Base-by-base conservation (phyloP, 352 stramenopile species). In the Pythium dissimile region DNA sequence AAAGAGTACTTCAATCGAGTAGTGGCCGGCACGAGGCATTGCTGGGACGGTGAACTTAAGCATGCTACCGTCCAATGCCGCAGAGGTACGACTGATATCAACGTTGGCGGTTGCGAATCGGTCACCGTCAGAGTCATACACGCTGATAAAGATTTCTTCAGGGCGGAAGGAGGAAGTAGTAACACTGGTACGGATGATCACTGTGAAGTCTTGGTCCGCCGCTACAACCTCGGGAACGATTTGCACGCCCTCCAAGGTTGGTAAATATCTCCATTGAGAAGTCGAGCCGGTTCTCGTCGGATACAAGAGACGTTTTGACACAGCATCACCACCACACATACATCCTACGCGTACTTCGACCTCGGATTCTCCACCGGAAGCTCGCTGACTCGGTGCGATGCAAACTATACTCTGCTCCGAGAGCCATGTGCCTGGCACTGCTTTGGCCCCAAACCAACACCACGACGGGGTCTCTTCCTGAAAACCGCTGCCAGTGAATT, bases 381-480 rank as follows among this genome's bases (percentile, higher is more conserved):
- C 27, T 18, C 5, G 9, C 13, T 31, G 48, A 8, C 27, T 45
- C 27, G 58, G 58, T 5, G 31, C n/a, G 21, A 60, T 35, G 20
- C 58, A 66, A 3, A 18, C 34, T 9, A 66, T 47, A 2, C 24
- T 31, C 8, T 48, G 9, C 1, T 11, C 26, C 0, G 58, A 54
- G 11, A 66, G 27, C 58, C 58, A 66, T 21, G 35, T 56, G 10
- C 49, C 43, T 42, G 31, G 28, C 5, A 50, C 34, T 38, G 7
- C 11, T 2, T 24, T 26, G 23, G 16, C 38, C 20, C 28, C 58
- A 34, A 66, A 66, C 34, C 48, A 60, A 37, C 58, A 66, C 27
- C 9, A 50, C 12, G 41, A 47, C 13, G 31, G 13, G 24, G 59
- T 31, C 12, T 6, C 37, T 24, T 58, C 20, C 15, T 18, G 21